Conservation (phyloP, 805 yeast genomes). For the Helenozyma rhizophorensis region DNA sequence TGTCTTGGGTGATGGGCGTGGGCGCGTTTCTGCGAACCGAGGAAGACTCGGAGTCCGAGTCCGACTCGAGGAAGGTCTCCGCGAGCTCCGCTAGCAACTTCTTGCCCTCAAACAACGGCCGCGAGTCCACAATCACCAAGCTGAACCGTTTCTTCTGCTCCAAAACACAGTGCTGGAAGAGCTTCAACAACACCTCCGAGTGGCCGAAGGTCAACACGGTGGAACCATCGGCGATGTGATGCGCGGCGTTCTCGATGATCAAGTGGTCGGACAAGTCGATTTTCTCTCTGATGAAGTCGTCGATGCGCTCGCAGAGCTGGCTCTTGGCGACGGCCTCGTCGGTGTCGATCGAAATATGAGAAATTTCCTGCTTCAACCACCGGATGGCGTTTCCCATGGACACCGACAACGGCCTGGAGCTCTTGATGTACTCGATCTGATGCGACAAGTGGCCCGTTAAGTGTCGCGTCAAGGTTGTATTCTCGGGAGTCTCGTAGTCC, state of each 20-base stretch:
- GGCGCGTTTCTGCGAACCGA: conserved; percentile 14
- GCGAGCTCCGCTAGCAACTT: conserved; percentile 64
- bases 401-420: conserved; percentile 86
- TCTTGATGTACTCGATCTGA: conserved; percentile 88
- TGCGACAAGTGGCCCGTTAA: conserved; percentile 82
- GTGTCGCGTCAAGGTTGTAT: conserved; percentile 81
- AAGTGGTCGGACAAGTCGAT: conserved; percentile 78
- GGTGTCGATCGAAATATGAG: conserved; percentile 71
- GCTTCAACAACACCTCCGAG: conserved; percentile 74
- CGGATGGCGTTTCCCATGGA: conserved; percentile 98
- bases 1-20: conserved; percentile 36
- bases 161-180: conserved; percentile 63
- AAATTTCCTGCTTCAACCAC: conserved; percentile 93
- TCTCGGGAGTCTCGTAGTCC: conserved; percentile 81
- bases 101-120: conserved; percentile 93
- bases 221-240: conserved; percentile 69
- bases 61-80: conserved; percentile 26
- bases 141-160: conserved; percentile 62
- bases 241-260: conserved; percentile 74
- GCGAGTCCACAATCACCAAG: conserved; percentile 84
- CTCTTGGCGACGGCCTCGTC: conserved; percentile 65
- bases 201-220: conserved; percentile 86
- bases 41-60: conserved; percentile 17
- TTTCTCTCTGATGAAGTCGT: conserved; percentile 77
- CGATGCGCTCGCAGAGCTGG: conserved; percentile 62